Conservation (phyloP, 2,329 filamentous ascomycete genomes). For the Talaromyces verruculosus region DNA sequence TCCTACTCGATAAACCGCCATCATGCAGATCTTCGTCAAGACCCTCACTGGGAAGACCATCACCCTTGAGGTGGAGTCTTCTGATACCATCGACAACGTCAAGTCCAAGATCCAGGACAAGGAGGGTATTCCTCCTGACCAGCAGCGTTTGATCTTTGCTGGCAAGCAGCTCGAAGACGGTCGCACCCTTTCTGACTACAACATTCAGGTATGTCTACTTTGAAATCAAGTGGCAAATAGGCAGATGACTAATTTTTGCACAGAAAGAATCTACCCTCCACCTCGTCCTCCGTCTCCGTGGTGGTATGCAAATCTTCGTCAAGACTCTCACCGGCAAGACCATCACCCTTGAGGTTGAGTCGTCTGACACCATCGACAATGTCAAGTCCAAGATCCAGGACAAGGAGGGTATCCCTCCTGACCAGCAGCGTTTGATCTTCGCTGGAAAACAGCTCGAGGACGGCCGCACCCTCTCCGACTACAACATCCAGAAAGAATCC, state of each 20-base stretch:
- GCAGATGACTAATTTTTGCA: conserved; percentile 1
- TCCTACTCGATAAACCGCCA: conserved; percentile 4
- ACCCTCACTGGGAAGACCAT: conserved; percentile 68
- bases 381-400: conserved; percentile 59
- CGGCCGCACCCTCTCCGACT: conserved; percentile 83
- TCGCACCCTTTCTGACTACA: conserved; percentile 57
- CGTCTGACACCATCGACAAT: conserved; percentile 22
- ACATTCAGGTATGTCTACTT: conserved; percentile 42
- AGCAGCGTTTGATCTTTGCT: conserved; percentile 60
- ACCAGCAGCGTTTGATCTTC: conserved; percentile 95
- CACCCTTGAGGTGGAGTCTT: conserved; percentile 52
- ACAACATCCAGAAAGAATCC: conserved; percentile 94
- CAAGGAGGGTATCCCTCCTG: conserved; percentile 94
- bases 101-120: conserved; percentile 62
- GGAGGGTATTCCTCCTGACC: conserved; percentile 60
- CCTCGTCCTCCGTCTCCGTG: conserved; percentile 70
- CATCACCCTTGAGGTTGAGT: conserved; percentile 62
- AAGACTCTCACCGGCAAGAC: conserved; percentile 96
- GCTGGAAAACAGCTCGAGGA: conserved; percentile 96
- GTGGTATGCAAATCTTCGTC: conserved; percentile 66
- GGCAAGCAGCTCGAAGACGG: conserved; percentile 60
- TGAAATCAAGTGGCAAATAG: background rate
- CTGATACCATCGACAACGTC: conserved; percentile 54
- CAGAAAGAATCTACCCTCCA: conserved; percentile 67
- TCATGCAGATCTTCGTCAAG: conserved; percentile 98